Base-by-base conservation (phyloP, 2,329 filamentous ascomycete species). In the Blumeriella jaapii region DNA sequence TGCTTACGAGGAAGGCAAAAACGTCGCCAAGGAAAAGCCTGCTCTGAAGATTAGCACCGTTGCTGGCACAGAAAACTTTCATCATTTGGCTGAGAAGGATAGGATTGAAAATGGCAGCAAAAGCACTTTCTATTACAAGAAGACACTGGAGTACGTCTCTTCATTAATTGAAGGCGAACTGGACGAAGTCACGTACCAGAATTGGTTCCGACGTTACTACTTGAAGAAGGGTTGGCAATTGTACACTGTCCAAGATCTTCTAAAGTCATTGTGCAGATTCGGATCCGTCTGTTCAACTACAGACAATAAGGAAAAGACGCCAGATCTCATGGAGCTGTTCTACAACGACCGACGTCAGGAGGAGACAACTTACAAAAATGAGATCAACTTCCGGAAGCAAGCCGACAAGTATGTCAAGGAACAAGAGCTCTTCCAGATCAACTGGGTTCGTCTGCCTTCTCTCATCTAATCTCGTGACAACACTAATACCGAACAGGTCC, bases 391-490 rank as follows among this genome's bases (percentile, higher is more conserved):
- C 41, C 77, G 89, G 42, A 93, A 93, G 59, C 84, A 85, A 55
- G 86, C 91, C 1, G 86, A 95, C 60, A 91, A 91, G 60, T 78
- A 85, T 54, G 77, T 91, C 47, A 94, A 93, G 63, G 89, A 96
- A 45, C 82, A 81, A 11, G 89, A 96, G 52, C 74, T 93, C 44
- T 96, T 93, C 59, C 76, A 85, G 31, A 78, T 96, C 47, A 78
- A 79, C 55, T 96, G 81, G 67, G 89, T 95, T 20, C 15, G n/a
- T 33, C 14, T 6, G 15, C 11, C 28, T n/a, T 36, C 24, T 13
- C 9, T 16, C 8, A 6, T 15, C 14, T 19, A 11, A 9, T 8
- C n/a, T 2, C 2, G 4, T 10, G 11, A 29, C 5, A 13, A 11
- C 17, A 9, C 29, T 41, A 34, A 38, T 18, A 30, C 11, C 4